Conservation (phyloP, 805 yeast genomes). For the Zygotorulaspora chibaensis region DNA sequence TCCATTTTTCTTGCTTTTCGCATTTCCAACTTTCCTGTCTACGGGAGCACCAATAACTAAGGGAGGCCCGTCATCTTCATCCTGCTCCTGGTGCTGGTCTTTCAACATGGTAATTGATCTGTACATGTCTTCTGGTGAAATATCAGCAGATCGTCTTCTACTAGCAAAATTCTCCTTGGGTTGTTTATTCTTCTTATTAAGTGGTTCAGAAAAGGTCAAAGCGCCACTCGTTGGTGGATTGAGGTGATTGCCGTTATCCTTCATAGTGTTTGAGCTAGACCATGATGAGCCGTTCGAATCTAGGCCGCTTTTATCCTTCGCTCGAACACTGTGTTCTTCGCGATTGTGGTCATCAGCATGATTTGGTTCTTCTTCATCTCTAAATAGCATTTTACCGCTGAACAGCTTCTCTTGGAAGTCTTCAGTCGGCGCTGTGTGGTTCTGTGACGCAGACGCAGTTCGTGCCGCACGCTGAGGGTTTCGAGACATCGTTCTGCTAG, state of each 20-base stretch:
- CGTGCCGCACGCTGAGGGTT: constrained; percentile 9
- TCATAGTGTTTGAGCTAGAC: constrained; percentile 14
- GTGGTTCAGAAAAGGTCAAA: constrained; percentile 10
- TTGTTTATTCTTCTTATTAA: constrained; percentile 5
- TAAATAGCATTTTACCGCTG: constrained; percentile 34
- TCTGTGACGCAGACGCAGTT: constrained; percentile 2
- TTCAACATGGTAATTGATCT: constrained; percentile 80
- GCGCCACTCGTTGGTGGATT: constrained; percentile 9
- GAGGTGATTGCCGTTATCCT: constrained; percentile 3
- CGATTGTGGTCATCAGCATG: constrained; percentile 1
- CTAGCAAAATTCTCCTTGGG: constrained; percentile 32
- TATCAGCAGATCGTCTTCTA: constrained; percentile 40
- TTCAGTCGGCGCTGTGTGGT: constrained; percentile 8
- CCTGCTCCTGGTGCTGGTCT: constrained; percentile 41
- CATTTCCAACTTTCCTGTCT: constrained; percentile 9
- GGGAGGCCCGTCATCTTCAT: constrained; percentile 68
- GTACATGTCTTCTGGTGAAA: constrained; percentile 80
- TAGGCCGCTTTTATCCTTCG: background rate
- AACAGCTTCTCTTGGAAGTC: constrained; percentile 35
- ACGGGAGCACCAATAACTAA: constrained; percentile 69
- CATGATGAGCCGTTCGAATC: constrained; percentile 11
- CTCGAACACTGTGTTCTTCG: constrained; percentile 22
- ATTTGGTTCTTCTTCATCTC: constrained; percentile 27
- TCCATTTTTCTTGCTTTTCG: background rate
- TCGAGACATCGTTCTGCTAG: constrained; percentile 23